Evolutionary conservation across 139 green algal species (phyloP).

Genomic region (Diplosphaera chodatii): DNA sequence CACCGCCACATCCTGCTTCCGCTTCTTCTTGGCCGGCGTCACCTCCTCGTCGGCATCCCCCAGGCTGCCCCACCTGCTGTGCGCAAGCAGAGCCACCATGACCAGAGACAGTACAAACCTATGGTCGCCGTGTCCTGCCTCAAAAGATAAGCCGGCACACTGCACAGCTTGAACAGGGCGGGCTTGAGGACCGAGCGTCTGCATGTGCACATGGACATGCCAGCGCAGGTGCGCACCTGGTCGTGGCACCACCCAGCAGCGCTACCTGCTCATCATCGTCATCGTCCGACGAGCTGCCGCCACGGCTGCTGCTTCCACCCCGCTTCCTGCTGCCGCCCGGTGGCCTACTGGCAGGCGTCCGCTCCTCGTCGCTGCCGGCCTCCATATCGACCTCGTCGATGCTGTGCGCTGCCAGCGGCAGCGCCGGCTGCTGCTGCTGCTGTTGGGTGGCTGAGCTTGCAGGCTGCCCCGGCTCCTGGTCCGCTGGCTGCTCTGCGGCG

Average conservation of each 20-base stretch:
- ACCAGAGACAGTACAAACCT: no score
- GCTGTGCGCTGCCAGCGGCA: no score
- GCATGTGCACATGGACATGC: no score
- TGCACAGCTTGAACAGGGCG: no score
- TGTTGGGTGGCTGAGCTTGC: no score
- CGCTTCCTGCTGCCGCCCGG: not conserved
- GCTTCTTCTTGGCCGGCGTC: not conserved
- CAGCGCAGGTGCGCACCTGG: no score
- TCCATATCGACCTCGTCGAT: conserved; percentile 59
- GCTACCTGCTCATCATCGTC: not conserved
- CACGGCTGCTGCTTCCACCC: not conserved
- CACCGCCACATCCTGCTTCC: not conserved
- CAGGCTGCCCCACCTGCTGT: not conserved
- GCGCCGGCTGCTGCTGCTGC: no score
- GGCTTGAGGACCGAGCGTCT: no score
- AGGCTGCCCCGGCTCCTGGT: no score
- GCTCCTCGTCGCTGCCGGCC: conserved; percentile 5
- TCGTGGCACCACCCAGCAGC: not conserved
- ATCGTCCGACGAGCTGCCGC: not conserved
- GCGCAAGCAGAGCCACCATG: not conserved
- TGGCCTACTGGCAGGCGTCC: not conserved
- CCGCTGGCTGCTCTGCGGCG: no score
- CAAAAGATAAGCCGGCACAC: no score
- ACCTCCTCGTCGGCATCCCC: not conserved
- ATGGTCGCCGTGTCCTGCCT: no score